Percentiles rank a stretch among this genome's conserved stretches.
These are phyloP conservation scores for Noccaea caerulescens DNA, from an alignment of 345 rosid genomes.

Conservation along the genomic window DNA sequence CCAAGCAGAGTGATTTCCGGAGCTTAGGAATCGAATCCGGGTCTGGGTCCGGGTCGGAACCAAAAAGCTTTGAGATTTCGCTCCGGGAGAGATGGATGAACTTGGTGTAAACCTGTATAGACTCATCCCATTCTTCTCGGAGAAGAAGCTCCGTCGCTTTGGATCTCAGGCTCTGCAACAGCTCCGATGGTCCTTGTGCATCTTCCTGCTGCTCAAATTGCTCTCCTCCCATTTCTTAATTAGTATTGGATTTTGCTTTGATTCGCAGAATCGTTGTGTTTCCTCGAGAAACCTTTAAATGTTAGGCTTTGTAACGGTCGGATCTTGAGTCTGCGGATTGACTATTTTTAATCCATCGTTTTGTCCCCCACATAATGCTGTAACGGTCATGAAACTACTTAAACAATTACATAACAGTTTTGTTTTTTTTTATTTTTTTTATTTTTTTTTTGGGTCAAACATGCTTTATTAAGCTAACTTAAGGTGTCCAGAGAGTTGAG, in stretches of 20 bases:
- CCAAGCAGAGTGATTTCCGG: slow-evolving; percentile 63
- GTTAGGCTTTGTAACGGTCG: slow-evolving; percentile 62
- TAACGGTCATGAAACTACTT: slow-evolving; percentile 43
- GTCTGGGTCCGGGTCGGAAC: slow-evolving; percentile 41
- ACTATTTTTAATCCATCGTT: slow-evolving; percentile 12
- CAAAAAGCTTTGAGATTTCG: slow-evolving; percentile 43
- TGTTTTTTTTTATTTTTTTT: no score
- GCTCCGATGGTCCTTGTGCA: slow-evolving; percentile 40
- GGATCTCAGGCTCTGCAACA: slow-evolving; percentile 67
- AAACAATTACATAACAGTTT: not conserved
- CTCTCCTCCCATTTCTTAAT: slow-evolving; percentile 43
- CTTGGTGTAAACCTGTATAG: slow-evolving; percentile 61
- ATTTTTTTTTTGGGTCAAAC: no score
- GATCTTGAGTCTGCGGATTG: not conserved
- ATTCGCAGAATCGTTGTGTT: slow-evolving; percentile 8
- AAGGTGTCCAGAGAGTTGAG: no score
- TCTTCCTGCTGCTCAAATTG: slow-evolving; percentile 38
- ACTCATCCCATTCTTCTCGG: slow-evolving; percentile 78
- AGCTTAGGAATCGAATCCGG: slow-evolving; percentile 48
- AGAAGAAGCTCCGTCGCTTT: slow-evolving; percentile 80
- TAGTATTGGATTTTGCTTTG: slow-evolving; percentile 14
- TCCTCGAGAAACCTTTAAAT: slow-evolving; percentile 34
- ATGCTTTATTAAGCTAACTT: no score
- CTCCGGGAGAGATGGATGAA: slow-evolving; percentile 61
- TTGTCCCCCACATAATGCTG: slow-evolving; percentile 20